These are phyloP conservation scores for Magnaporthiopsis incrustans DNA, from an alignment of 2,329 filamentous ascomycete genomes.

Conservation along the genomic window DNA sequence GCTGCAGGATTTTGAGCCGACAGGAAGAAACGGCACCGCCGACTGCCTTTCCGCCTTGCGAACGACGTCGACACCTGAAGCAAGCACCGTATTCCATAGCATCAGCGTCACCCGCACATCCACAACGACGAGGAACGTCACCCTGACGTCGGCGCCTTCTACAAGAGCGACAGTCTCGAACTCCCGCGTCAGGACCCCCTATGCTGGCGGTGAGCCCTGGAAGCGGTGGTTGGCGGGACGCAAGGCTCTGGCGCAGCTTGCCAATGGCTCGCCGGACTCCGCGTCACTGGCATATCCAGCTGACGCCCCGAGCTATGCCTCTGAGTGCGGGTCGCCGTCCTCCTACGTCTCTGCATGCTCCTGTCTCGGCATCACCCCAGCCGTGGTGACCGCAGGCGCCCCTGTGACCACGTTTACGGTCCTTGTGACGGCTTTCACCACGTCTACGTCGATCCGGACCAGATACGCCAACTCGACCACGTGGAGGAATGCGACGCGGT, in stretches of 20 bases:
- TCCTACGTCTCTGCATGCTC: constrained; percentile 15
- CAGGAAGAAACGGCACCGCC: constrained; percentile 9
- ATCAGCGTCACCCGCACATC: constrained; percentile 6
- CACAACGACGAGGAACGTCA: constrained; percentile 5
- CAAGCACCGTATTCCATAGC: constrained; percentile 1
- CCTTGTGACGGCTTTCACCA: constrained; percentile 8
- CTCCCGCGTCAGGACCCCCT: background rate
- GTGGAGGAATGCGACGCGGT: background rate
- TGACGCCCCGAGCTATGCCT: constrained; percentile 9
- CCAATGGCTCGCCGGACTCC: background rate
- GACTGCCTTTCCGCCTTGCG: constrained; percentile 11
- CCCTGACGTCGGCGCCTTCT: constrained; percentile 7
- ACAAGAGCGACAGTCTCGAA: constrained; percentile 4
- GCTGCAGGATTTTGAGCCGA: background rate
- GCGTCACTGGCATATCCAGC: constrained; percentile 7
- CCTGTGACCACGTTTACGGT: constrained; percentile 10
- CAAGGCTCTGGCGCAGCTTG: constrained; percentile 6
- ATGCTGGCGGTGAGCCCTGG: constrained; percentile 4
- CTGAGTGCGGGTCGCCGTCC: constrained; percentile 11
- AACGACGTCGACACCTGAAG: background rate
- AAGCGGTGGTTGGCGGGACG: constrained; percentile 7
- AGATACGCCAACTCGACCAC: constrained; percentile 5
- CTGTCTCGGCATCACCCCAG: constrained; percentile 13
- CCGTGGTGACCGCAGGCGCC: constrained; percentile 10
- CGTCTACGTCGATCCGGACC: constrained; percentile 5